Conservation (phyloP, 306 rosid genomes). For the Quercus dentata region DNA sequence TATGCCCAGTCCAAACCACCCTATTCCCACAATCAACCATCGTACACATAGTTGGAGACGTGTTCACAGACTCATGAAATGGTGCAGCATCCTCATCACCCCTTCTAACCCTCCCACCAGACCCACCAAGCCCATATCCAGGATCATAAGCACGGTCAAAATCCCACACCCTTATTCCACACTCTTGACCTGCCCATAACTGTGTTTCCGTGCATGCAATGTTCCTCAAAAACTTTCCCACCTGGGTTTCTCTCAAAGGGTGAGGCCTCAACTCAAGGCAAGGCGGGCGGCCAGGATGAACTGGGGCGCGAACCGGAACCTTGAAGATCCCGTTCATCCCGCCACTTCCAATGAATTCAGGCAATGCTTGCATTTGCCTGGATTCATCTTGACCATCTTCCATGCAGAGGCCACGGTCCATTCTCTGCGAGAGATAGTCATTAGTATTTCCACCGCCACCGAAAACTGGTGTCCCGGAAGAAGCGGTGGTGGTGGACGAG, state of each 20-base stretch:
- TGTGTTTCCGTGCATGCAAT: slow-evolving; percentile 84
- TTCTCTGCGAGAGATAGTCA: slow-evolving; percentile 36
- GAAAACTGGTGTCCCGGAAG: too few relatives aligned
- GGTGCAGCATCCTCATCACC: slow-evolving; percentile 97
- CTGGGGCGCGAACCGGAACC: slow-evolving; percentile 71
- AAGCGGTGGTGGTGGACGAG: neutral
- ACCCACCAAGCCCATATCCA: slow-evolving; percentile 70
- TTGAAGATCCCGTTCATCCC: slow-evolving; percentile 64
- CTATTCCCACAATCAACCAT: slow-evolving; percentile 61
- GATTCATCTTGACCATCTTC: slow-evolving; percentile 31
- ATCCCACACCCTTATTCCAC: slow-evolving; percentile 87
- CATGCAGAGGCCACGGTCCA: slow-evolving; percentile 35
- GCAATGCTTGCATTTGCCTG: slow-evolving; percentile 41
- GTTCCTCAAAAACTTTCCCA: slow-evolving; percentile 78
- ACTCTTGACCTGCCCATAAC: slow-evolving; percentile 94
- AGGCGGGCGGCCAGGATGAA: slow-evolving; percentile 84
- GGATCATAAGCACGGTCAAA: slow-evolving; percentile 49
- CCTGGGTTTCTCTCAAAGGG: slow-evolving; percentile 91
- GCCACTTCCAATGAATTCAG: slow-evolving; percentile 74
- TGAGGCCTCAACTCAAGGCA: slow-evolving; percentile 94
- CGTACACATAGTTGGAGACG: slow-evolving; percentile 73
- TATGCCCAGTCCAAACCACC: slow-evolving; percentile 87
- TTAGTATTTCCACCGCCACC: neutral
- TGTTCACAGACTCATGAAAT: slow-evolving; percentile 62
- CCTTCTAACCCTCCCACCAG: slow-evolving; percentile 72